Evolutionary conservation across 2,329 filamentous ascomycete genomes (phyloP).

Genomic region (Cordyceps javanica): DNA sequence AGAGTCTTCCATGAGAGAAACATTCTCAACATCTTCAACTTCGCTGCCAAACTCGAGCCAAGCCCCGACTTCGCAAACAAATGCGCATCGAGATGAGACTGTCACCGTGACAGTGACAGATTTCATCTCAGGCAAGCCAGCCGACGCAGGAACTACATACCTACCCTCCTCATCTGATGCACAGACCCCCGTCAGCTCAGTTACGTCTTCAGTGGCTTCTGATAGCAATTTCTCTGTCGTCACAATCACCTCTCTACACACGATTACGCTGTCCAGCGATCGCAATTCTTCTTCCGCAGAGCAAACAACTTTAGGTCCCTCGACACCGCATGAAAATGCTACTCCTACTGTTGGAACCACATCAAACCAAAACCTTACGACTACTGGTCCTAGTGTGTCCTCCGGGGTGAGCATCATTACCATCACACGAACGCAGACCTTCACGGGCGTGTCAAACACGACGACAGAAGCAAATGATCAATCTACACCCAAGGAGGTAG

Average conservation of each 20-base stretch:
- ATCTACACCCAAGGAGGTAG: neutral
- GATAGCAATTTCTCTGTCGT: neutral
- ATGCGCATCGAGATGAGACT: neutral
- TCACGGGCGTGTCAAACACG: neutral
- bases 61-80: neutral
- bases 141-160: neutral
- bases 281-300: neutral
- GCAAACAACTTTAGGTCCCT: neutral
- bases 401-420: neutral
- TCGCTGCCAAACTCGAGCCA: neutral
- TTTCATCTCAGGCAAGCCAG: neutral
- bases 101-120: constrained; percentile 8
- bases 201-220: neutral
- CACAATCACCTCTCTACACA: constrained; percentile 5
- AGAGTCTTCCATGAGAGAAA: neutral
- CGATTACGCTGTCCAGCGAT: neutral
- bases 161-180: neutral
- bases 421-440: constrained; percentile 1
- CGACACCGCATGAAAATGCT: neutral
- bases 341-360: neutral
- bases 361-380: neutral
- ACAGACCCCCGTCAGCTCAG: neutral
- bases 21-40: neutral
- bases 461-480: neutral
- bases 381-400: neutral